phyloP scores from a whole-genome alignment of 176 grass and related monocot species.

The Chloris gayana region DNA sequence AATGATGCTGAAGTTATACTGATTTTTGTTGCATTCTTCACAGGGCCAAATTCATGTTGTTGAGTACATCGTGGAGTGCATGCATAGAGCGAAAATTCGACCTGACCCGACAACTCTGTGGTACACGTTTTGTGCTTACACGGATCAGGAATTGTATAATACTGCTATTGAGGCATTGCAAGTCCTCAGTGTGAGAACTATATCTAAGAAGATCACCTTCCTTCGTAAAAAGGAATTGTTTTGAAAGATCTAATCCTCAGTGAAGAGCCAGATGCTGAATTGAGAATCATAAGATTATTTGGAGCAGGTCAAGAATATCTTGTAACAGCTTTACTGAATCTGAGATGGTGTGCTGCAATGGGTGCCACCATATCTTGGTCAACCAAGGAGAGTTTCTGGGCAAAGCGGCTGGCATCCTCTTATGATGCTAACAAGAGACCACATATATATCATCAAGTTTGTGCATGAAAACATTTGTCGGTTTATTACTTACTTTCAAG shows the following conservation, averaged over 20 bases:
- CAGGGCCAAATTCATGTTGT: conserved; percentile 78
- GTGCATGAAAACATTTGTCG: not conserved
- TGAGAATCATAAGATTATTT: conserved; percentile 58
- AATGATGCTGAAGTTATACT: conserved; percentile 26
- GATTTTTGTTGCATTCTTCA: conserved; percentile 34
- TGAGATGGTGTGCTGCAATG: conserved; percentile 70
- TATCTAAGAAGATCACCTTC: conserved; percentile 54
- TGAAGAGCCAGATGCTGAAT: conserved; percentile 74
- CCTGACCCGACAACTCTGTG: conserved; percentile 67
- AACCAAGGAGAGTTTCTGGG: conserved; percentile 76
- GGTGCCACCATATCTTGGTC: conserved; percentile 77
- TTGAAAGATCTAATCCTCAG: conserved; percentile 74
- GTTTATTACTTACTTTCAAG: conserved; percentile 3
- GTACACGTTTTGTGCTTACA: conserved; percentile 65
- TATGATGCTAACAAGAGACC: conserved; percentile 52
- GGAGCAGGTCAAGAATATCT: conserved; percentile 56
- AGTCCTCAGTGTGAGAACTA: conserved; percentile 78
- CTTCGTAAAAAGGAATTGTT: conserved; percentile 50
- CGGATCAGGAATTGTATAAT: conserved; percentile 53
- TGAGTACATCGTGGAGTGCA: conserved; percentile 65
- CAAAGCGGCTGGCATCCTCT: conserved; percentile 59
- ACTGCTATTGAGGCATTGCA: conserved; percentile 77
- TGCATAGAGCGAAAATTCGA: conserved; percentile 60
- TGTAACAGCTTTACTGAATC: conserved; percentile 63
- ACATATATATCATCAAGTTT: conserved; percentile 26